phyloP scores from a whole-genome alignment of 2,329 filamentous ascomycete genomes.

The Fusarium tuaranense region DNA sequence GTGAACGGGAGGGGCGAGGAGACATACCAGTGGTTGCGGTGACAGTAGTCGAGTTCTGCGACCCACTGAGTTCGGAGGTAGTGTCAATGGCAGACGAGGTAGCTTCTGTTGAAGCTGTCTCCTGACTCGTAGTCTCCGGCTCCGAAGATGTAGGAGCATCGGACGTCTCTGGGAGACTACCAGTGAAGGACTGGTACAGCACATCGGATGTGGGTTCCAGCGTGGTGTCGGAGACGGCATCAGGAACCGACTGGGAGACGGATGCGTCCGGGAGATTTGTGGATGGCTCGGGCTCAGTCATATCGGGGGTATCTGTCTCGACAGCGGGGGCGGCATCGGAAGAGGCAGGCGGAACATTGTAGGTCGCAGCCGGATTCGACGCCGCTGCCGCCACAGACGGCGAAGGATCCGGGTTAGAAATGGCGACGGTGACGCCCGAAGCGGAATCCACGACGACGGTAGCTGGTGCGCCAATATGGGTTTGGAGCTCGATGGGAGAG shows the following conservation, averaged over 20 bases:
- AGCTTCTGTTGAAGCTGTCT: slow-evolving; percentile 27
- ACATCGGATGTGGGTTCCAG: slow-evolving; percentile 30
- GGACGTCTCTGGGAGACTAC: slow-evolving; percentile 15
- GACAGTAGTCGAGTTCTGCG: slow-evolving; percentile 26
- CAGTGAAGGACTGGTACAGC: slow-evolving; percentile 17
- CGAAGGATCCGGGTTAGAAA: slow-evolving; percentile 43
- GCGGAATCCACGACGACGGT: slow-evolving; percentile 53
- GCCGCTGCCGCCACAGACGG: slow-evolving; percentile 40
- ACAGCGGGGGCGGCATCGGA: slow-evolving; percentile 25
- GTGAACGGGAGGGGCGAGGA: slow-evolving; percentile 24
- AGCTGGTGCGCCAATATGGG: slow-evolving; percentile 53
- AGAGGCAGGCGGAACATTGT: slow-evolving; percentile 37
- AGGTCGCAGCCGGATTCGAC: slow-evolving; percentile 37
- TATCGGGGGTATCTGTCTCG: slow-evolving; percentile 30
- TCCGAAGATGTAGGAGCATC: slow-evolving; percentile 25
- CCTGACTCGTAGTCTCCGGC: slow-evolving; percentile 28
- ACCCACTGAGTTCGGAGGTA: slow-evolving; percentile 26
- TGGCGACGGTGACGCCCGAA: slow-evolving; percentile 53
- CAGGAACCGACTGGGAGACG: slow-evolving; percentile 24
- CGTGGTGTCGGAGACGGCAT: slow-evolving; percentile 27
- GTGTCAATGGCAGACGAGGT: slow-evolving; percentile 32
- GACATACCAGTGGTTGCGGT: slow-evolving; percentile 38
- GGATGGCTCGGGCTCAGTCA: slow-evolving; percentile 36
- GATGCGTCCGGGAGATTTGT: slow-evolving; percentile 29
- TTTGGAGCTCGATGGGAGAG: slow-evolving; percentile 57